A percentile compares a stretch with the other conserved stretches of the same genome.
phyloP scores from a whole-genome alignment of 2,329 filamentous ascomycete genomes.

The Emergomyces africanus region DNA sequence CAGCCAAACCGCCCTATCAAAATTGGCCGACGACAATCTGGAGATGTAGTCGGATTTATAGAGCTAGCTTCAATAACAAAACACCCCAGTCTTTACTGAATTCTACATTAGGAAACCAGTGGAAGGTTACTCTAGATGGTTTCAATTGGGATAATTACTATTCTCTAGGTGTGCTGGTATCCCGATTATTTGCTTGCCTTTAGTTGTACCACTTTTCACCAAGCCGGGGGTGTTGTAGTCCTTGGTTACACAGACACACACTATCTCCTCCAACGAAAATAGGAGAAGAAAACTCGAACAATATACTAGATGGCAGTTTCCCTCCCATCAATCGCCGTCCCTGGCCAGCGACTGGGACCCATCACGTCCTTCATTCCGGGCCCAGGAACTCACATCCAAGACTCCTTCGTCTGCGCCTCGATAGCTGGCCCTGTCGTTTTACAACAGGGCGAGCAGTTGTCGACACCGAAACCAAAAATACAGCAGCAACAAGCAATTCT shows the following conservation, averaged over 20 bases:
- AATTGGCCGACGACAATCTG: background rate
- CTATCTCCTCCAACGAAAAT: background rate
- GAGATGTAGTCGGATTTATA: background rate
- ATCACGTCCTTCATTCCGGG: slow-evolving; percentile 56
- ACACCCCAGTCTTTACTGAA: background rate
- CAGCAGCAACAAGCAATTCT: slow-evolving; percentile 28
- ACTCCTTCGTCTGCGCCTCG: slow-evolving; percentile 64
- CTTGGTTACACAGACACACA: background rate
- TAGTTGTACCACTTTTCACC: no score
- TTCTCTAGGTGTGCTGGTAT: no score
- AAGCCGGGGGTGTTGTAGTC: background rate
- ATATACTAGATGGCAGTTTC: slow-evolving; percentile 18
- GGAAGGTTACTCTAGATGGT: background rate
- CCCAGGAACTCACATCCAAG: slow-evolving; percentile 70
- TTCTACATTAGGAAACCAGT: background rate
- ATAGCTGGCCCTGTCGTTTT: slow-evolving; percentile 60
- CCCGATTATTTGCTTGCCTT: no score
- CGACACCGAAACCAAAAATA: slow-evolving; percentile 22
- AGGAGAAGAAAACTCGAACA: background rate
- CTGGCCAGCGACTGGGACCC: slow-evolving; percentile 68
- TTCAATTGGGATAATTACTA: background rate
- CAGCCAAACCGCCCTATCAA: background rate
- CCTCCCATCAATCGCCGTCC: slow-evolving; percentile 49
- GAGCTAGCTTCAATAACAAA: background rate
- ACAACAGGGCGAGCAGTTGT: slow-evolving; percentile 29